Evolutionary conservation across 2,329 filamentous ascomycete genomes (phyloP), one percentile per base, ranked within the genome.

Genomic region (Hysterium pulicare): DNA sequence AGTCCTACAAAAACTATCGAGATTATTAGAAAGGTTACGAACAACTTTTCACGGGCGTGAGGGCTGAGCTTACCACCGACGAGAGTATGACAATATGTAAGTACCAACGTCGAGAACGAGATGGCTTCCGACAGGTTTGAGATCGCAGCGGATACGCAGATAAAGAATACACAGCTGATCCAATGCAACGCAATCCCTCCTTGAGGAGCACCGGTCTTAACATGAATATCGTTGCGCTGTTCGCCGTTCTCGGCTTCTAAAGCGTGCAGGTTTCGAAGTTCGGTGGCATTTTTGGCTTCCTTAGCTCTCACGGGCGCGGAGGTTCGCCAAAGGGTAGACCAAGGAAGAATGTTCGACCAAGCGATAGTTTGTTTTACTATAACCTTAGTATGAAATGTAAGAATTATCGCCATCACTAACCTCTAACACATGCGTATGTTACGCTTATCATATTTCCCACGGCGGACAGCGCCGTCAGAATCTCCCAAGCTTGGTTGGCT

Each of bases 361-460:
- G 30, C 45, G 28, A 50, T 45, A 15, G 33, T 44, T 38, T 48
- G 46, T 38, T 48, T 50, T 13, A 50, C 48, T 42, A 16, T 8
- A 13, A 15, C n/a, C 6, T 16, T 8, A 33, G 31, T 28, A 17
- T n/a, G 20, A 5, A n/a, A n/a, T n/a, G n/a, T n/a, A n/a, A n/a
- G n/a, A n/a, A n/a, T n/a, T n/a, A n/a, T n/a, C n/a, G n/a, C n/a
- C 15, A 13, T 23, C 15, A 11, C 36, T 5, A 26, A 39, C 36
- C 26, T 26, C 44, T 17, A 19, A 42, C 22, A 33, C 37, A 39
- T 15, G 47, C 47, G 33, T 47, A 49, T 13, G 42, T 39, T 11
- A 49, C 45, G 38, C 41, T 42, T 21, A 47, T 23, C 7, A 49
- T 31, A 26, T 34, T 47, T 4, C 47, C 47, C 20, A 44, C 36